Conservation (phyloP, 129 eudicot species). For the Lonicera japonica region DNA sequence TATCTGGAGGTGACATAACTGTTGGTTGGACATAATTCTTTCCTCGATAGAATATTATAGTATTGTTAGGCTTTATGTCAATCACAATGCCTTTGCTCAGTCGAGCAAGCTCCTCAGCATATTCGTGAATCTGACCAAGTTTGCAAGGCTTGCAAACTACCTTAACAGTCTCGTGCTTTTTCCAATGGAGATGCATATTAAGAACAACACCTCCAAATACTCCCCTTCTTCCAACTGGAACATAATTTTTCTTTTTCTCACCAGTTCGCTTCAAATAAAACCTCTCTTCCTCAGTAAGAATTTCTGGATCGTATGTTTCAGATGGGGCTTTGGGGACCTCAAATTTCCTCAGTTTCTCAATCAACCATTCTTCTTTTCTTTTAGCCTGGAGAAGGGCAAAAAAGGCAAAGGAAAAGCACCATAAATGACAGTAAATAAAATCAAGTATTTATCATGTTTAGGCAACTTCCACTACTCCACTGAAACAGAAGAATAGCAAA, state of each 20-base stretch:
- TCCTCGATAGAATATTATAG: slow-evolving; percentile 74
- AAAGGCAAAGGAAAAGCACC: not conserved
- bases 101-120: slow-evolving; percentile 87
- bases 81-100: slow-evolving; percentile 84
- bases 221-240: slow-evolving; percentile 97
- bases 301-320: slow-evolving; percentile 84
- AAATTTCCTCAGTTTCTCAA: slow-evolving; percentile 82
- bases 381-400: slow-evolving; percentile 49
- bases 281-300: slow-evolving; percentile 85
- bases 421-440: not conserved
- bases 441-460: not conserved
- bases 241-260: slow-evolving; percentile 93
- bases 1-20: slow-evolving; percentile 87
- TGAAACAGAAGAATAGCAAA: not conserved
- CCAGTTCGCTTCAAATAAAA: slow-evolving; percentile 91
- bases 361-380: slow-evolving; percentile 90
- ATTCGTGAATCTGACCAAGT: slow-evolving; percentile 81
- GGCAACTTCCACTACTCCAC: slow-evolving; percentile 5
- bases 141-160: slow-evolving; percentile 86
- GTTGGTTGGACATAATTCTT: slow-evolving; percentile 90
- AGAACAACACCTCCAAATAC: slow-evolving; percentile 98
- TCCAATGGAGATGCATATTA: slow-evolving; percentile 99
- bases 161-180: slow-evolving; percentile 90
- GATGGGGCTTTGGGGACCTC: slow-evolving; percentile 55
- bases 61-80: slow-evolving; percentile 74